These are phyloP conservation scores for Thelephora aurantiotincta DNA, from an alignment of 768 basidiomycete species.

Conservation along the genomic window DNA sequence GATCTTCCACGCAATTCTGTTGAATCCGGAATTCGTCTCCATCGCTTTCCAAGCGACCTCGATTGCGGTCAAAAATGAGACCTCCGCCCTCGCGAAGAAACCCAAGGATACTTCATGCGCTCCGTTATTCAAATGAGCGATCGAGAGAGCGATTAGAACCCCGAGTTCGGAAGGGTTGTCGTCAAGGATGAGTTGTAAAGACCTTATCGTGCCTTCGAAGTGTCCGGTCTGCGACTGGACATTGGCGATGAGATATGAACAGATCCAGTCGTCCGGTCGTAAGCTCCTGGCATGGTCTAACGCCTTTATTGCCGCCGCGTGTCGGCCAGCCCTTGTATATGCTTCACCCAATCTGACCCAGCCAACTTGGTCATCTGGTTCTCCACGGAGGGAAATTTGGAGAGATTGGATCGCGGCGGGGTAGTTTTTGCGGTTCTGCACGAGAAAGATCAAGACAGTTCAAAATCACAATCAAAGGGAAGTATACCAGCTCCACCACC, in stretches of 20 bases:
- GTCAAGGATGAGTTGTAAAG: conserved; percentile 42
- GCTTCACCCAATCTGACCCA: conserved; percentile 92
- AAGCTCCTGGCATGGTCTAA: conserved; percentile 63
- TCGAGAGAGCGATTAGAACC: conserved; percentile 54
- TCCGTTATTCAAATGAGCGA: conserved; percentile 61
- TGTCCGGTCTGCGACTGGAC: conserved; percentile 69
- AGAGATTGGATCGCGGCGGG: conserved; percentile 65
- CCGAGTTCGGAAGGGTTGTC: conserved; percentile 55
- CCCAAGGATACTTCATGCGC: conserved; percentile 49
- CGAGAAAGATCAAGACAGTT: not conserved
- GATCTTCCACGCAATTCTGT: conserved; percentile 71
- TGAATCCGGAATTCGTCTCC: conserved; percentile 43
- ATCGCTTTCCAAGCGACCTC: conserved; percentile 33
- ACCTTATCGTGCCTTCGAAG: conserved; percentile 58
- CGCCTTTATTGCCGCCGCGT: conserved; percentile 82
- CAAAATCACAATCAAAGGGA: conserved; percentile 2
- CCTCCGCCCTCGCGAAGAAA: conserved; percentile 60
- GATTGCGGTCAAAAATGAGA: conserved; percentile 54
- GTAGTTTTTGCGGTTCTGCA: conserved; percentile 58
- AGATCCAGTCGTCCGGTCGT: conserved; percentile 70
- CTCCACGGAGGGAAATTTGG: conserved; percentile 73
- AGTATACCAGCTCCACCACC: conserved; percentile 74
- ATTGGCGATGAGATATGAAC: conserved; percentile 70
- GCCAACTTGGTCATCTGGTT: conserved; percentile 61
- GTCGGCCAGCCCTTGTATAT: conserved; percentile 77